Evolutionary conservation across 176 grass and related monocot species (phyloP).

Genomic region (Oryza longistaminata): DNA sequence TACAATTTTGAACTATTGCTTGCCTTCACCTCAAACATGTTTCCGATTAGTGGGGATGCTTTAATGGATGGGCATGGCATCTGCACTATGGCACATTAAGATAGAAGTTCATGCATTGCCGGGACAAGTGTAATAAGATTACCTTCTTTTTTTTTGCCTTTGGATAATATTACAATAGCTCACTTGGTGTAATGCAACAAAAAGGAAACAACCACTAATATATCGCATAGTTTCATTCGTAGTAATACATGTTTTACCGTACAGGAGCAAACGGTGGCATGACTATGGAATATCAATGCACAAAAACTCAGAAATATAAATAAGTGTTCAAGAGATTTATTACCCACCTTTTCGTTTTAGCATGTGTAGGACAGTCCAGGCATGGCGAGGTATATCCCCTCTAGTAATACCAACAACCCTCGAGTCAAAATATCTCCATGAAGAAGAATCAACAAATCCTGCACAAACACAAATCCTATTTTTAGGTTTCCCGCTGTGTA

Average conservation of each 20-base stretch:
- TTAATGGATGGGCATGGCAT: not conserved
- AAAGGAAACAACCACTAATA: not conserved
- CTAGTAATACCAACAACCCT: conserved; percentile 54
- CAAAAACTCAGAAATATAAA: not conserved
- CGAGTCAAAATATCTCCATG: conserved; percentile 62
- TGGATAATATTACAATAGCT: not conserved
- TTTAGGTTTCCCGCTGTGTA: not conserved
- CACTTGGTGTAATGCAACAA: not conserved
- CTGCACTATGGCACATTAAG: not conserved
- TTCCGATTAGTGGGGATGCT: not conserved
- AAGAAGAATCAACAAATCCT: conserved; percentile 68
- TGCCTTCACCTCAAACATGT: conserved; percentile 2
- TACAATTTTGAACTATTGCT: not conserved
- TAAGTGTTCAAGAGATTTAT: not conserved
- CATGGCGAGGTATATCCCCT: conserved; percentile 42
- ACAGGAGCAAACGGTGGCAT: conserved; percentile 36
- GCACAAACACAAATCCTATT: conserved; percentile 15
- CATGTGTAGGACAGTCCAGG: conserved; percentile 51
- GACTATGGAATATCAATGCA: conserved; percentile 17
- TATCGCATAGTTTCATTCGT: conserved; percentile 13
- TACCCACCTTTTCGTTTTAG: conserved; percentile 58
- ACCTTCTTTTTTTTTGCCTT: conserved; percentile 12
- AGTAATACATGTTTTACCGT: not conserved
- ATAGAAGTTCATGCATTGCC: not conserved
- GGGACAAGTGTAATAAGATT: not conserved